These are phyloP conservation scores for Neurospora tetraspora DNA, from an alignment of 495 filamentous ascomycete species.

Conservation along the genomic window DNA sequence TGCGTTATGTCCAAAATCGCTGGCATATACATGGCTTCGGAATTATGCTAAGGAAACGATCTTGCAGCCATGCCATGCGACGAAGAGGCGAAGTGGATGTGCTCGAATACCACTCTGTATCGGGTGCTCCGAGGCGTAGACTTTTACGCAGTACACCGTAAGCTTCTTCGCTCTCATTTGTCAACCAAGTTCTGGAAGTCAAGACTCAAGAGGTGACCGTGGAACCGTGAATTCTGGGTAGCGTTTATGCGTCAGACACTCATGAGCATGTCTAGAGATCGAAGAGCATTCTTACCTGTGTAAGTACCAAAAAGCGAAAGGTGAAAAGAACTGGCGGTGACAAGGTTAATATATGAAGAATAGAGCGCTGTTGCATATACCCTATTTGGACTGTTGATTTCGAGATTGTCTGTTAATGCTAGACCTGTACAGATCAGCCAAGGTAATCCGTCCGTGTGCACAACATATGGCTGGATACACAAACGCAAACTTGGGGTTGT, in stretches of 20 bases:
- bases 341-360: background rate
- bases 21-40: background rate
- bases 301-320: background rate
- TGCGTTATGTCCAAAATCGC: background rate
- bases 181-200: background rate
- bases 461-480: background rate
- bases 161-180: background rate
- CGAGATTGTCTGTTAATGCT: background rate
- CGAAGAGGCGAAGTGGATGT: background rate
- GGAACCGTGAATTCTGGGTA: background rate
- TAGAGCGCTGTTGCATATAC: background rate
- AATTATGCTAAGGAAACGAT: background rate
- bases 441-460: background rate
- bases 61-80: background rate
- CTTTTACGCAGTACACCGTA: background rate
- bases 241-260: background rate
- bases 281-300: too few relatives aligned
- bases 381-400: background rate
- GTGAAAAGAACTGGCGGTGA: background rate
- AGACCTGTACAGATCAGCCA: background rate
- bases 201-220: background rate
- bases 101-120: background rate
- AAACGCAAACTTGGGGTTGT: background rate
- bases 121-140: background rate
- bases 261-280: background rate